Conservation (phyloP, 768 basidiomycete genomes). For the Multifurca ochricompacta region DNA sequence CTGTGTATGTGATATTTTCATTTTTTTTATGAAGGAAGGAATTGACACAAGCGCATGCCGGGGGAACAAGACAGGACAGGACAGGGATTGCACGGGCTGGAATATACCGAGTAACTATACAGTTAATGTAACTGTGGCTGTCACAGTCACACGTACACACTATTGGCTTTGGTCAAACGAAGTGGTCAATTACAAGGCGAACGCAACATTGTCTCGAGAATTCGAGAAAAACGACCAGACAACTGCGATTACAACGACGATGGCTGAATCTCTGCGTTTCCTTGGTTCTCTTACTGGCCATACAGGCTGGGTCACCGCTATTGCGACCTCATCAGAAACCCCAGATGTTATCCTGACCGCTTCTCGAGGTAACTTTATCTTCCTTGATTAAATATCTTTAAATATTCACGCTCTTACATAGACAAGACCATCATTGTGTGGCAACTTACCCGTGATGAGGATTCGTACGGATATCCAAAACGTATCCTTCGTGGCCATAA, state of each 20-base stretch:
- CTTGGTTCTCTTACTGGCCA: slow-evolving; percentile 89
- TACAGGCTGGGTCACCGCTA: slow-evolving; percentile 97
- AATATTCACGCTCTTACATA: slow-evolving; percentile 28
- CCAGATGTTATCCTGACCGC: slow-evolving; percentile 99
- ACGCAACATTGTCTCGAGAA: slow-evolving; percentile 1
- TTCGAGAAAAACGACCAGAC: too few relatives aligned
- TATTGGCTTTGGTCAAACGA: neutral
- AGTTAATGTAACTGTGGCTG: slow-evolving; percentile 21
- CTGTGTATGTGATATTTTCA: too few relatives aligned
- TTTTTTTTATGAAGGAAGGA: too few relatives aligned
- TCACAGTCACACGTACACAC: slow-evolving; percentile 12
- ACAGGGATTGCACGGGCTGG: too few relatives aligned
- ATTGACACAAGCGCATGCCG: too few relatives aligned
- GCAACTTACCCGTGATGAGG: slow-evolving; percentile 92
- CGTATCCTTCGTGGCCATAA: slow-evolving; percentile 97
- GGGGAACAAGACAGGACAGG: too few relatives aligned
- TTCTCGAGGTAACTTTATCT: slow-evolving; percentile 69
- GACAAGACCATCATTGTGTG: slow-evolving; percentile 99
- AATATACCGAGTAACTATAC: slow-evolving; percentile 13
- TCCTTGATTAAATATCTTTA: slow-evolving; percentile 9
- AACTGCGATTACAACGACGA: slow-evolving; percentile 7
- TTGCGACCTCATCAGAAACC: slow-evolving; percentile 97
- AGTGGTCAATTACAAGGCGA: neutral
- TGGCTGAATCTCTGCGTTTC: slow-evolving; percentile 25
- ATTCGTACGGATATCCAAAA: slow-evolving; percentile 93